phyloP scores from a whole-genome alignment of 2,329 filamentous ascomycete genomes.

The Pseudogymnoascus sp. region DNA sequence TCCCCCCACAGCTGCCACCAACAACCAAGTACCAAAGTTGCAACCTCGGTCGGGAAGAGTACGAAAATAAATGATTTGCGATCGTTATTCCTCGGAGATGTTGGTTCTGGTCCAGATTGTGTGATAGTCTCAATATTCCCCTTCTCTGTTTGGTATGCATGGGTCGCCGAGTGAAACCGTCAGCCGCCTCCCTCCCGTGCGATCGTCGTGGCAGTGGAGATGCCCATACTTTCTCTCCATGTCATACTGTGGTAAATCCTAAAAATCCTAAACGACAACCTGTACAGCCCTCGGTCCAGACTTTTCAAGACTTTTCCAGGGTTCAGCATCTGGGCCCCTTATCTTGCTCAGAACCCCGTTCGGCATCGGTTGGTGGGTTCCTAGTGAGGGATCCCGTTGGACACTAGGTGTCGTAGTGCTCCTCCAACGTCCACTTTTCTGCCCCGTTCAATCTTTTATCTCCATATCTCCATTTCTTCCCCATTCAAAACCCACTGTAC shows the following conservation, averaged over 20 bases:
- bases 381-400: not conserved
- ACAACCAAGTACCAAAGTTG: slow-evolving; percentile 2
- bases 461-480: not conserved
- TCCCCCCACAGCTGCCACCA: not conserved
- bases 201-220: not conserved
- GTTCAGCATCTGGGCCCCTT: not conserved
- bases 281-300: not conserved
- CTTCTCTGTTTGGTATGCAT: not conserved
- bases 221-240: not conserved
- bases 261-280: not conserved
- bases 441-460: not conserved
- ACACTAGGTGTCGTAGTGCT: slow-evolving; percentile 2
- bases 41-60: not conserved
- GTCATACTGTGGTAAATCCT: not conserved
- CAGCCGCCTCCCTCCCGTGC: not conserved
- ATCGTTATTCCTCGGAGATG: not conserved
- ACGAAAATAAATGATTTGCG: not conserved
- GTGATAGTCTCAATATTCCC: not conserved
- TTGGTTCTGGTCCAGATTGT: not conserved
- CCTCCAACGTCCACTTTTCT: not conserved
- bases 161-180: too few species aligned
- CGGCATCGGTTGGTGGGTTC: slow-evolving; percentile 1
- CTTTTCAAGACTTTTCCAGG: not conserved
- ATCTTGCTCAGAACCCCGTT: slow-evolving; percentile 6
- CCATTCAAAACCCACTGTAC: slow-evolving; percentile 5